Conservation (phyloP, 495 filamentous ascomycete genomes). For the Podospora tetraspora region DNA sequence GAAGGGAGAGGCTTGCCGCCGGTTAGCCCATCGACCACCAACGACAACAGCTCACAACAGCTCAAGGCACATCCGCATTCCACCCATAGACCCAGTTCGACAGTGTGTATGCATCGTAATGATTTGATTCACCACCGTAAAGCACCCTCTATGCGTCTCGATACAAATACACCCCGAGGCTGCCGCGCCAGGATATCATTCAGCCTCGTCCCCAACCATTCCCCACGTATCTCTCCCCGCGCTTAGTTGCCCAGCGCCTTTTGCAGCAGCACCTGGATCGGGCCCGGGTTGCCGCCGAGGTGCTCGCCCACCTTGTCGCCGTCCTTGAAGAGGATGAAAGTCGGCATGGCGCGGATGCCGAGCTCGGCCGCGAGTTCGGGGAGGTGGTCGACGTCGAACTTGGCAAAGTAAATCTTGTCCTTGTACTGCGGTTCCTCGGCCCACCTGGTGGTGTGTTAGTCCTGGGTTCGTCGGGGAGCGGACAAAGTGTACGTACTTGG, state of each 20-base stretch:
- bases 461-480: not conserved
- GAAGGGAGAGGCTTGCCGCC: not conserved
- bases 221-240: not conserved
- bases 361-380: slow-evolving; percentile 71
- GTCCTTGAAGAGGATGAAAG: slow-evolving; percentile 79
- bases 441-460: slow-evolving; percentile 40
- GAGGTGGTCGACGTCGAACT: slow-evolving; percentile 87
- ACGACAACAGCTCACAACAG: not conserved
- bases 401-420: slow-evolving; percentile 65
- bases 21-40: not conserved
- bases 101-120: not conserved
- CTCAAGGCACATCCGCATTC: not conserved
- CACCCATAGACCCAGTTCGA: not conserved
- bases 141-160: not conserved
- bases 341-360: slow-evolving; percentile 91
- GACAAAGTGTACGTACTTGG: slow-evolving; percentile 36
- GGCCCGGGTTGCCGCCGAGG: slow-evolving; percentile 71
- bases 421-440: slow-evolving; percentile 45
- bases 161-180: not conserved
- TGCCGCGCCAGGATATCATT: not conserved
- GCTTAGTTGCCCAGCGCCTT: slow-evolving; percentile 18
- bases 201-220: not conserved
- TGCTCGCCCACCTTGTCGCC: slow-evolving; percentile 60
- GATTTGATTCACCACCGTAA: not conserved
- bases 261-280: slow-evolving; percentile 15